These are phyloP conservation scores for Eimeria acervulina DNA, from an alignment of 169 alveolate species.

Conservation along the genomic window DNA sequence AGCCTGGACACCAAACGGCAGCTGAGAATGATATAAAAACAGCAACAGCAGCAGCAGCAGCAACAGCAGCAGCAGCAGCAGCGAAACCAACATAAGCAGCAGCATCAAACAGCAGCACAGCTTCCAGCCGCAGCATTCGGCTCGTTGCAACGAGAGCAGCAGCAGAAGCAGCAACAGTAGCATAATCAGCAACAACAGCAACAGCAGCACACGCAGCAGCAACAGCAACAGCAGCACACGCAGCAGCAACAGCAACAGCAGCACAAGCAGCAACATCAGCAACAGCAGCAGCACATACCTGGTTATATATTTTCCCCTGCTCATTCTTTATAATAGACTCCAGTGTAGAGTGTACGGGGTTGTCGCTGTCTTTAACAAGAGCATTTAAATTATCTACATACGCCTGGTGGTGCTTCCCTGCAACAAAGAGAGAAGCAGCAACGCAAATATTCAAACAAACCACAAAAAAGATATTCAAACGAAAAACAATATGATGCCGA, in stretches of 20 bases:
- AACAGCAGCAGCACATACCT: too few species aligned
- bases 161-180: neutral
- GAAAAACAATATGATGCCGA: too few species aligned
- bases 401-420: slow-evolving; percentile 84
- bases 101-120: neutral
- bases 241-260: too few species aligned
- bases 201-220: too few species aligned
- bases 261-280: too few species aligned
- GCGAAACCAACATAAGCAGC: neutral
- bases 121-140: neutral
- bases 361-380: slow-evolving; percentile 86
- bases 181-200: neutral
- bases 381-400: slow-evolving; percentile 59
- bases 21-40: slow-evolving; percentile 66
- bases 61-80: neutral
- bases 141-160: neutral
- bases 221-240: too few species aligned
- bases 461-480: neutral
- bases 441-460: neutral
- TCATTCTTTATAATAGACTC: slow-evolving; percentile 88
- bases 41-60: neutral
- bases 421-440: neutral
- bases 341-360: slow-evolving; percentile 74
- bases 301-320: slow-evolving; percentile 85
- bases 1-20: too few species aligned